These are phyloP conservation scores for Trichophyton equinum DNA, from an alignment of 2,329 filamentous ascomycete species.

Conservation along the genomic window DNA sequence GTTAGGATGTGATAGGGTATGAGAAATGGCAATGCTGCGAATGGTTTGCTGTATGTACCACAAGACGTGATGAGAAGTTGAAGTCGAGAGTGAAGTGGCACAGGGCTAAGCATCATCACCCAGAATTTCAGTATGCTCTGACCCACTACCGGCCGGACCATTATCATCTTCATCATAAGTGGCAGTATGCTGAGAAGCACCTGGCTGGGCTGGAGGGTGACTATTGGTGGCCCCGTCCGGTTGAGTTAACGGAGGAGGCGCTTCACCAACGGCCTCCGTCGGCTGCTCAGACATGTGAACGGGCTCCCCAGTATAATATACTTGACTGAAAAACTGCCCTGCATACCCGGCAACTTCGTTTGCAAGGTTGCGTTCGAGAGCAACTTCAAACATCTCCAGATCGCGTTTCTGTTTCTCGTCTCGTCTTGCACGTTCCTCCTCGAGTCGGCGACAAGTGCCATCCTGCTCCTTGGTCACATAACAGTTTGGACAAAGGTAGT, in stretches of 20 bases:
- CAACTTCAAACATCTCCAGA: conserved; percentile 29
- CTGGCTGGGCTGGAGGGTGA: background rate
- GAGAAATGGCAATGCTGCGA: background rate
- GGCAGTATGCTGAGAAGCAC: background rate
- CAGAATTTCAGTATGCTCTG: conserved; percentile 13
- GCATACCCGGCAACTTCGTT: conserved; percentile 32
- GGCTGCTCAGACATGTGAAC: conserved; percentile 4
- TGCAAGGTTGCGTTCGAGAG: conserved; percentile 30
- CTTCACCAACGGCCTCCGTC: conserved; percentile 4
- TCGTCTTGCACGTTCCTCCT: conserved; percentile 27
- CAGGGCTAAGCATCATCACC: conserved; percentile 3
- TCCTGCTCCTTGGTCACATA: conserved; percentile 27
- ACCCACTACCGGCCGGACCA: conserved; percentile 12
- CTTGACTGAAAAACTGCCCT: conserved; percentile 27
- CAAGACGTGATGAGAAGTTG: background rate
- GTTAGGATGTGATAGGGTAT: background rate
- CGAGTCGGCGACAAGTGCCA: conserved; percentile 27
- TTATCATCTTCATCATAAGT: conserved; percentile 9
- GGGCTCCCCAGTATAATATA: conserved; percentile 9
- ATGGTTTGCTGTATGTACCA: background rate
- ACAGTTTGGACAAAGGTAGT: conserved; percentile 36
- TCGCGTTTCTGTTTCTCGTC: conserved; percentile 31
- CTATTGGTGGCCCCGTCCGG: conserved; percentile 6
- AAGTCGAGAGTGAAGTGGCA: no score
- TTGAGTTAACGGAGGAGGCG: conserved; percentile 7